Evolutionary conservation across 2,329 filamentous ascomycete species (phyloP).

Genomic region (Arthrocladium fulminans): DNA sequence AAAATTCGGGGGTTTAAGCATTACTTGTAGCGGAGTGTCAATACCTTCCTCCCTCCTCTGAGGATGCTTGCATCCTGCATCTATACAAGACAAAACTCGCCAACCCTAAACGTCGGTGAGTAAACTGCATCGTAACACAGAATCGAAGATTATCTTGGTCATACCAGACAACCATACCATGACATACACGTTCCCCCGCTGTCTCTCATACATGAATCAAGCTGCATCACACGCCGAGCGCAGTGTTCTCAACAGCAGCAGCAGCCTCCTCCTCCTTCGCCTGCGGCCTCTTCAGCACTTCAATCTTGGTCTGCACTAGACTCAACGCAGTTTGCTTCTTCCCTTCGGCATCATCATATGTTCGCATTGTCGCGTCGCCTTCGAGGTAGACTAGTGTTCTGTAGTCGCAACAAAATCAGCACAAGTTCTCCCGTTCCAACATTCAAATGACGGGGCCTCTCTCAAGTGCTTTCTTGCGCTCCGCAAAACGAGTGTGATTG

Average conservation of each 20-base stretch:
- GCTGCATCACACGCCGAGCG: not conserved
- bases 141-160: conserved; percentile 1
- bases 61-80: not conserved
- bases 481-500: no score
- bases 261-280: conserved; percentile 10
- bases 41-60: not conserved
- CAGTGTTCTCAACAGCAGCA: not conserved
- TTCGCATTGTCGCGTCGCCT: conserved; percentile 63
- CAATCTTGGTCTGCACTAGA: conserved; percentile 66
- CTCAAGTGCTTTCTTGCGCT: no score
- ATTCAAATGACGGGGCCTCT: not conserved
- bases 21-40: not conserved
- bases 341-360: conserved; percentile 61
- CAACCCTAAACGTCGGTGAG: not conserved
- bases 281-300: conserved; percentile 21
- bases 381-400: conserved; percentile 77
- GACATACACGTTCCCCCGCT: not conserved
- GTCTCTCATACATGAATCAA: no score
- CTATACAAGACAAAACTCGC: not conserved
- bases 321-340: conserved; percentile 51
- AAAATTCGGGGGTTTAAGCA: no score
- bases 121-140: conserved; percentile 3
- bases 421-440: not conserved
- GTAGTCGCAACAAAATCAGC: conserved; percentile 6
- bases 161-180: conserved; percentile 2